Base-by-base conservation (phyloP, 306 rosid species). In the Lotus japonicus region DNA sequence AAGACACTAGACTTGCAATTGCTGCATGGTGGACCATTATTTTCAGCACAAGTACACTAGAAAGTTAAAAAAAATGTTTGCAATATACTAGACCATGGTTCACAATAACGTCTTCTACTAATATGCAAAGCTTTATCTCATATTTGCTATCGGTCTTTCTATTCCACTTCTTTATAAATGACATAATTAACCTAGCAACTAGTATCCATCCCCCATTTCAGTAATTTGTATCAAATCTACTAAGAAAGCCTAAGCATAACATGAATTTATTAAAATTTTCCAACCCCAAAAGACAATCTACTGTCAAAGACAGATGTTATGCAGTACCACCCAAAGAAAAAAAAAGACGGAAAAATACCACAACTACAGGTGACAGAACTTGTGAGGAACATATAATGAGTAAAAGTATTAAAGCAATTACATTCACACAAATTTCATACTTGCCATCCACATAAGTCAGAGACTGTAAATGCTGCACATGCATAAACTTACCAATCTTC, bases 401-500 rank as follows among this genome's bases (percentile, higher is more conserved):
- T 50, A 52, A 39, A 42, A 66, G 17, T 43, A 42, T 51, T 26
- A 71, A 64, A 62, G 66, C 53, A 72, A 50, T 12, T 23, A 13
- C 21, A 58, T 65, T 51, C 62, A 64, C 13, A 11, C 50, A 38
- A 6, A 7, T 16, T 60, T 45, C 16, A 49, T 36, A 28, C 18
- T 48, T 49, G 41, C 50, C 79, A 61, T 58, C 64, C 58, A 36
- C 62, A 62, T 26, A 54, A 60, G 14, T 39, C 26, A 8, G 14
- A 53, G 64, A 45, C 42, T 50, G 16, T 23, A 75, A 68, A 45
- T 63, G 41, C 12, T 70, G 10, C 5, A 4, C 33, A 64, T 35
- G 80, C 62, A 58, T 52, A 8, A 81, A 85, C 98, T 83, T 66
- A 87, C 97, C 87, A 18, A 49, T 83, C 82, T 79, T 75, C 87